A percentile compares a stretch with the other conserved stretches of the same genome.
Conservation (phyloP, 805 yeast genomes). For the Saccharomyces kudriavzevii region DNA sequence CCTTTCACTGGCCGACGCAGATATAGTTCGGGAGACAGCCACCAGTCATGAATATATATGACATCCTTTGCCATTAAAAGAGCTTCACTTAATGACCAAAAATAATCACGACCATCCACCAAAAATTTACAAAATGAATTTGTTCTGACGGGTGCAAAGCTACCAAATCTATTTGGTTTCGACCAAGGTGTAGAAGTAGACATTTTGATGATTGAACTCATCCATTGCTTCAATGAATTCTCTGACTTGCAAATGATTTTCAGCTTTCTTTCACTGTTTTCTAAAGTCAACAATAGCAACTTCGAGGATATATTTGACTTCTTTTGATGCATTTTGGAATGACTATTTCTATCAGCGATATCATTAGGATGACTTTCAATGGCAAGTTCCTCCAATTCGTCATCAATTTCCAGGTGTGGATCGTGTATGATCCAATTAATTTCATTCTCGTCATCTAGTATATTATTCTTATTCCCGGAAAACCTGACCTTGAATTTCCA, state of each 20-base stretch:
- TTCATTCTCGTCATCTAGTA: not conserved
- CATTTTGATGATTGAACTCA: slow-evolving; percentile 64
- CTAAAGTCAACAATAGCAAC: slow-evolving; percentile 49
- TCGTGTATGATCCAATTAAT: not conserved
- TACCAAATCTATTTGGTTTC: slow-evolving; percentile 62
- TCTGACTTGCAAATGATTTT: slow-evolving; percentile 62
- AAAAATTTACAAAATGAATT: slow-evolving; percentile 92
- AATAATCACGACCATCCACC: slow-evolving; percentile 92
- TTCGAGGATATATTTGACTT: slow-evolving; percentile 39
- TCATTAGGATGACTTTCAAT: not conserved
- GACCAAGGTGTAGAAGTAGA: slow-evolving; percentile 64
- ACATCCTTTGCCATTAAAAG: slow-evolving; percentile 89
- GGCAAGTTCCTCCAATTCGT: not conserved
- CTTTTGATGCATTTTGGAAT: slow-evolving; percentile 8
- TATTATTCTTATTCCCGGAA: slow-evolving; percentile 31
- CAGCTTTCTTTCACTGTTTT: slow-evolving; percentile 71
- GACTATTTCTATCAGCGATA: not conserved
- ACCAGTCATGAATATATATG: slow-evolving; percentile 95
- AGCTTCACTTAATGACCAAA: slow-evolving; percentile 93
- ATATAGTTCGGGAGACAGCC: slow-evolving; percentile 92
- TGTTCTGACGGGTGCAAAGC: slow-evolving; percentile 86
- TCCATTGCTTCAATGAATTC: slow-evolving; percentile 64
- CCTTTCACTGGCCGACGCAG: slow-evolving; percentile 92
- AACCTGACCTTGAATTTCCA: slow-evolving; percentile 51
- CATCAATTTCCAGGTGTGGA: not conserved